These are phyloP conservation scores for Ceratocystis eucalypticola DNA, from an alignment of 2,329 filamentous ascomycete species.

Conservation along the genomic window DNA sequence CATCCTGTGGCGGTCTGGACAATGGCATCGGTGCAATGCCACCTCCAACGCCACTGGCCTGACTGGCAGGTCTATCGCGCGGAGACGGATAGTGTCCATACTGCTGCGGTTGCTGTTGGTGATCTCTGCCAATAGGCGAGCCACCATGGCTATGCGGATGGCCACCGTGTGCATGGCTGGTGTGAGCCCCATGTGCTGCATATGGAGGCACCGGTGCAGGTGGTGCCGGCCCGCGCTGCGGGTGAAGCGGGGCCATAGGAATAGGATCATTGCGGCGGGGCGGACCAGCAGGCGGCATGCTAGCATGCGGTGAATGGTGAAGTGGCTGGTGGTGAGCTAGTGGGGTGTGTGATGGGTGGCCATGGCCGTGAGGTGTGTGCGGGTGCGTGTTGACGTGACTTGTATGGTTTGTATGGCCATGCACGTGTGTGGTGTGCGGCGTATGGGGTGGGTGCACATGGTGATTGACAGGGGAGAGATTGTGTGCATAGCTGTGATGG, in stretches of 20 bases:
- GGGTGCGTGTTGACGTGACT: conserved; percentile 10
- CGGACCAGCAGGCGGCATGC: conserved; percentile 4
- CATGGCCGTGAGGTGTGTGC: conserved; percentile 2
- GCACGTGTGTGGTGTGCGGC: neutral
- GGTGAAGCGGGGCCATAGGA: conserved; percentile 9
- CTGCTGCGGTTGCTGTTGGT: conserved; percentile 1
- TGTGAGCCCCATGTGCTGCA: neutral
- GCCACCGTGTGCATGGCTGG: neutral
- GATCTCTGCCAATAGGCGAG: conserved; percentile 11
- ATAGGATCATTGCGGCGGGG: conserved; percentile 10
- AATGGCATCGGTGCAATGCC: neutral
- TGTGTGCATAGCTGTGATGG: conserved; percentile 8
- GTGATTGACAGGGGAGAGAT: conserved; percentile 10
- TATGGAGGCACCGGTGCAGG: neutral
- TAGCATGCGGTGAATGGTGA: conserved; percentile 12
- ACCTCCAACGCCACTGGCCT: neutral
- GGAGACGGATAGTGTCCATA: conserved; percentile 20
- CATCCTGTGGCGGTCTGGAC: conserved; percentile 26
- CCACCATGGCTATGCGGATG: conserved; percentile 1
- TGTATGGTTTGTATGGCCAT: neutral
- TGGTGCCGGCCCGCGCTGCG: conserved; percentile 1
- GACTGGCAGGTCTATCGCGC: conserved; percentile 8
- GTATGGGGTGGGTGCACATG: conserved; percentile 14
- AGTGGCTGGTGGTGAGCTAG: conserved; percentile 2
- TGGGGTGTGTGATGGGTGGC: conserved; percentile 1